Conservation (phyloP, 2,329 filamentous ascomycete species). For the Coniochaeta sp. region DNA sequence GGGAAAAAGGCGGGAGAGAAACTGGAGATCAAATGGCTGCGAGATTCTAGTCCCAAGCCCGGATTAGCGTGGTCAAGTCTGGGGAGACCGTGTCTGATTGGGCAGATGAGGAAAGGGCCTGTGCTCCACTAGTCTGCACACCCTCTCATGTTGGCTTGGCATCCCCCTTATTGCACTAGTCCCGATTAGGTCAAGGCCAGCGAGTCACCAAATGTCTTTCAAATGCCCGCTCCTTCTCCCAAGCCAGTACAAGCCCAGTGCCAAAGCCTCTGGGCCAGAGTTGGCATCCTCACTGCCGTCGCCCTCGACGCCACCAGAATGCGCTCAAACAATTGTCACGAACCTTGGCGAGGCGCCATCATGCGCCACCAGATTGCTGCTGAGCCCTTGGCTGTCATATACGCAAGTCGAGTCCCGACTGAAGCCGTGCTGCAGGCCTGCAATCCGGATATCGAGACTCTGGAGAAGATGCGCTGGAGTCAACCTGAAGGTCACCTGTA, state of each 20-base stretch:
- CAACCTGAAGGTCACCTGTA: too few relatives aligned
- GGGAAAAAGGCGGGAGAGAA: constrained; percentile 6
- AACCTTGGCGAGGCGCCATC: not conserved
- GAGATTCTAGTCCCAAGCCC: not conserved
- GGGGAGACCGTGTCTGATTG: not conserved
- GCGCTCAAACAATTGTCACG: not conserved
- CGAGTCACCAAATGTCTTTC: not conserved
- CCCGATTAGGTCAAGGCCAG: not conserved
- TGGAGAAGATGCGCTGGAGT: too few relatives aligned
- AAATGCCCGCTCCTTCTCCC: too few relatives aligned
- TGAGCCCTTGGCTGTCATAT: not conserved
- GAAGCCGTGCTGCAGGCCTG: too few relatives aligned
- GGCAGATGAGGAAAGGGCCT: constrained; percentile 1
- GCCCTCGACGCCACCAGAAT: not conserved
- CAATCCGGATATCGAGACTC: too few relatives aligned
- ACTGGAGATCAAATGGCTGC: constrained; percentile 1
- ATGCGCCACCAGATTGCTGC: not conserved
- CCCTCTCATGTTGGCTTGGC: not conserved
- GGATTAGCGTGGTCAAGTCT: not conserved
- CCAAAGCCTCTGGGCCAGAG: too few relatives aligned
- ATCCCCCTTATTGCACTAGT: not conserved
- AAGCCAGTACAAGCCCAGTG: too few relatives aligned
- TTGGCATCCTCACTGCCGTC: too few relatives aligned
- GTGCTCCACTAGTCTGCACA: constrained; percentile 4
- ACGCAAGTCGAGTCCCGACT: too few relatives aligned